Evolutionary conservation across 768 basidiomycete species (phyloP), one percentile per base, ranked within the genome.

Genomic region (Pleurotus sapidus): DNA sequence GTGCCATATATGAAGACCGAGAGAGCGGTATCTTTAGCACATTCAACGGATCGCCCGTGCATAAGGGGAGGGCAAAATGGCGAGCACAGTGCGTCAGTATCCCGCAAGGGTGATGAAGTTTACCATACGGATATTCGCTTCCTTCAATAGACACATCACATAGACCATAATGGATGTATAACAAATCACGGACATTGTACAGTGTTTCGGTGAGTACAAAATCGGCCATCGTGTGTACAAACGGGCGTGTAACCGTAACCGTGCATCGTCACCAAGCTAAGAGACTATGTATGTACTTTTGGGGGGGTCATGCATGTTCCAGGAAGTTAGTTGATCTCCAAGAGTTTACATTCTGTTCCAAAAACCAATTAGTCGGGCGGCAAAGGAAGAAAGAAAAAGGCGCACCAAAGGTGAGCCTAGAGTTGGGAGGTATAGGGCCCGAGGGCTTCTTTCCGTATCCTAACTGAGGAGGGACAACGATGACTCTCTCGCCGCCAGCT

Each of bases 391-490:
- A 54, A 46, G 15, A 20, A 39, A 45, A 54, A 46, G 15, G 74
- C 87, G 60, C 63, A 91, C 90, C 94, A 66, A 96, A 96, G 60
- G 76, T 77, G 51, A 96, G 79, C 14, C 89, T 93, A 5, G 94
- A 86, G 70, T 89, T 90, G 40, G 84, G 65, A 51, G 94, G 94
- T 56, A 96, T 95, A 8, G 69, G 80, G n/a, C 65, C 69, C 5
- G 72, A 68, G 12, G 68, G 70, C 63, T 75, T 73, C 65, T 87
- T 86, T 45, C 95, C 96, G 60, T 90, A 91, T 17, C 70, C 89
- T 76, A 91, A 78, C 25, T 76, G 65, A 12, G 89, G 74, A 45
- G 92, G 93, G 49, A 95, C 80, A 43, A 79, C 85, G 62, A 98
- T 76, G 57, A 85, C 74, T 50, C 96, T 84, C 73, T 98, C 95